phyloP scores from a whole-genome alignment of 2,329 filamentous ascomycete species.

The Didymella segeticola region DNA sequence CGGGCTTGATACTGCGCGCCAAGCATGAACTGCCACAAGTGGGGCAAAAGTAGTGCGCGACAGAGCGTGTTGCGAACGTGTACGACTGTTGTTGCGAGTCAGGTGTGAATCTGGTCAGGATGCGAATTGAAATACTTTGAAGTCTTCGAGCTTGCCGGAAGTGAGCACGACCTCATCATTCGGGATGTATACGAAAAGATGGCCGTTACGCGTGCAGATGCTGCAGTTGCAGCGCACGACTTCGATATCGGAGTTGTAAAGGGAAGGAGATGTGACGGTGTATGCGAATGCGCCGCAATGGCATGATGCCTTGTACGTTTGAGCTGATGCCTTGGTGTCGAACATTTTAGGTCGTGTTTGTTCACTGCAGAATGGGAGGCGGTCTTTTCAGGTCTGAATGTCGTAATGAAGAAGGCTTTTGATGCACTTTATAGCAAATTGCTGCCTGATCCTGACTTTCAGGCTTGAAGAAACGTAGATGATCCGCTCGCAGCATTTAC shows the following conservation, averaged over 20 bases:
- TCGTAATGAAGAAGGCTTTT: neutral
- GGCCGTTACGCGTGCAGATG: constrained; percentile 59
- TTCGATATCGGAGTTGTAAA: constrained; percentile 52
- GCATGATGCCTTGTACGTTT: constrained; percentile 58
- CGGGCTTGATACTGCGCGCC: constrained; percentile 22
- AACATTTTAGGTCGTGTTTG: constrained; percentile 5
- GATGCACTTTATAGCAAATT: neutral
- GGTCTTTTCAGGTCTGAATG: neutral
- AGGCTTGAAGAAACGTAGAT: too few species aligned
- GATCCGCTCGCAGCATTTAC: neutral
- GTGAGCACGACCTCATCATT: constrained; percentile 27
- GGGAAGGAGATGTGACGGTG: constrained; percentile 57
- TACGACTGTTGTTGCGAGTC: constrained; percentile 26
- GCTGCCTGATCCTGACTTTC: constrained; percentile 4
- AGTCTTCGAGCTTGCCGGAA: constrained; percentile 26
- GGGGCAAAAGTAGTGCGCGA: constrained; percentile 38
- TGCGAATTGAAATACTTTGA: constrained; percentile 21
- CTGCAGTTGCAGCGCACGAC: constrained; percentile 62
- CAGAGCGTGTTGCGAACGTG: constrained; percentile 29
- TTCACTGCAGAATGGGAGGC: neutral
- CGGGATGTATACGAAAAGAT: constrained; percentile 53
- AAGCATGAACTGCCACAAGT: constrained; percentile 40
- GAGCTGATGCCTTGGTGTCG: constrained; percentile 54
- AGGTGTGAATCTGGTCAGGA: neutral
- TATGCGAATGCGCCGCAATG: constrained; percentile 62